A percentile compares a stretch with the other conserved stretches of the same genome.
Conservation (phyloP, 306 rosid genomes). For the Astragalus glycyphyllos region DNA sequence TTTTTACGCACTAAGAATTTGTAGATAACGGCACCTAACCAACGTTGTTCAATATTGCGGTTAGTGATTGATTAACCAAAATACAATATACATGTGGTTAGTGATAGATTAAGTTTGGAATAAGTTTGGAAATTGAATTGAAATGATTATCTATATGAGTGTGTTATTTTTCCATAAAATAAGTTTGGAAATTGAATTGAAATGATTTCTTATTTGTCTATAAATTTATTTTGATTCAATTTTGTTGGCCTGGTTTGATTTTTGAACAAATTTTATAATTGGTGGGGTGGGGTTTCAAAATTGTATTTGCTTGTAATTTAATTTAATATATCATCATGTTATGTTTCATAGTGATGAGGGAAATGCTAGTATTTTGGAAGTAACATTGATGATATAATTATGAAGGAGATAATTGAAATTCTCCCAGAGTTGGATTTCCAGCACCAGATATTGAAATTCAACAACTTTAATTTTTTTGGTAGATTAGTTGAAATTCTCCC, state of each 20-base stretch:
- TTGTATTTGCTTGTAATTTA: slow-evolving; percentile 1
- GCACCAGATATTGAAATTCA: slow-evolving; percentile 30
- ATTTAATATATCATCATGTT: slow-evolving; percentile 11
- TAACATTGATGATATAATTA: background rate
- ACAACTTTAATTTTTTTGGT: slow-evolving; percentile 10
- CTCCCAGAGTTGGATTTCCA: background rate
- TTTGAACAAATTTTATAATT: slow-evolving; percentile 1
- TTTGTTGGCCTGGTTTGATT: background rate
- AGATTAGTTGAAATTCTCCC: too few species aligned
- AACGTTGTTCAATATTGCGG: too few species aligned
- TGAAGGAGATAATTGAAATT: slow-evolving; percentile 21
- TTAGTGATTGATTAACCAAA: too few species aligned
- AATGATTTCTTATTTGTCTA: background rate
- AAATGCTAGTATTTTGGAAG: slow-evolving; percentile 24
- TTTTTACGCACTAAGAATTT: too few species aligned
- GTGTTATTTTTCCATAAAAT: slow-evolving; percentile 10
- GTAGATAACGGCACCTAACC: too few species aligned
- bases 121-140: too few species aligned
- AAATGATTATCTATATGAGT: slow-evolving; percentile 28
- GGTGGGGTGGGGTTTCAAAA: too few species aligned
- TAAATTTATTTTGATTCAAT: slow-evolving; percentile 22
- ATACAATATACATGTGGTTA: too few species aligned
- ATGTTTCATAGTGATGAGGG: slow-evolving; percentile 18
- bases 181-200: background rate
- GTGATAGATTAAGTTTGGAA: too few species aligned